phyloP scores from a whole-genome alignment of 305 asterid genomes.

The Stenogyne calaminthoides region DNA sequence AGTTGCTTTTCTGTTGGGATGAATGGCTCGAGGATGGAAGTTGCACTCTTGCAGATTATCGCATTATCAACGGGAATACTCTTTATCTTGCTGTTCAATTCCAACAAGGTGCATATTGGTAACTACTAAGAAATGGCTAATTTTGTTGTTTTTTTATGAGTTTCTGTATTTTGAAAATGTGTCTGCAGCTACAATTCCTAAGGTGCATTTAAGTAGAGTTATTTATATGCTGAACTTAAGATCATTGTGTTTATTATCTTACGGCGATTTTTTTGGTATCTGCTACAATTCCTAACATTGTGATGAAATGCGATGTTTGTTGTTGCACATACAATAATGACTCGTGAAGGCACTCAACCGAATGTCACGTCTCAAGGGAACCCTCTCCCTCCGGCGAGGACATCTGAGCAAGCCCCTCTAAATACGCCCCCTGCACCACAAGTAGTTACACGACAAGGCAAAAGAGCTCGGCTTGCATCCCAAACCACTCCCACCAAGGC shows the following conservation, averaged over 20 bases:
- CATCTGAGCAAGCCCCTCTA: no score
- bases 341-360: neutral
- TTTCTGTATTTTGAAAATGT: neutral
- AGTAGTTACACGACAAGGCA: neutral
- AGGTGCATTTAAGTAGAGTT: neutral
- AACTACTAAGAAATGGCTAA: neutral
- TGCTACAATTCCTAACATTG: neutral
- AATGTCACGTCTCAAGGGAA: neutral
- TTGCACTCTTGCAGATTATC: conserved; percentile 16
- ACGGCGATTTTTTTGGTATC: neutral
- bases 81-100: neutral
- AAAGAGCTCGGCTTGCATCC: neutral
- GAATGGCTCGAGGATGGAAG: conserved; percentile 26
- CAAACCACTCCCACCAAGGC: neutral
- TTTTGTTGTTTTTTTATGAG: neutral
- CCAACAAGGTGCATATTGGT: no score
- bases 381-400: no score
- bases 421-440: no score
- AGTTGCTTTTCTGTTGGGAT: neutral
- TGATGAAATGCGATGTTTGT: neutral
- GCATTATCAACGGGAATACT: neutral
- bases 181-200: neutral
- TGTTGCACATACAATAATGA: neutral
- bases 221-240: neutral
- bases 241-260: neutral